Evolutionary conservation across 225 moss, liverwort and hornwort species (phyloP).

Genomic region (Lunularia cruciata): DNA sequence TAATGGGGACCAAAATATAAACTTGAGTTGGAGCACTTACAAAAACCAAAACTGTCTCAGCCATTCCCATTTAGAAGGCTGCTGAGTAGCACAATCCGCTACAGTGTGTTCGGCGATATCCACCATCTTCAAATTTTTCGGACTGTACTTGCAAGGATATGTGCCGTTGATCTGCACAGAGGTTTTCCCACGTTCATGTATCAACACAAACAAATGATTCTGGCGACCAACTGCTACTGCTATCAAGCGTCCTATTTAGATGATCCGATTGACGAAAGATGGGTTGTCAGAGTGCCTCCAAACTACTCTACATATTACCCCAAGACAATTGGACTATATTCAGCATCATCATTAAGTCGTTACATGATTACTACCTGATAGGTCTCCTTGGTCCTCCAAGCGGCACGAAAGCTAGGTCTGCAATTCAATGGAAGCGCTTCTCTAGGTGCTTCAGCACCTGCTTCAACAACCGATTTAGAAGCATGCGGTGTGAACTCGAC

Average conservation of each 20-base stretch:
- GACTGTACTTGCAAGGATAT: slow-evolving; percentile 56
- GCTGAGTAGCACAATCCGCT: slow-evolving; percentile 38
- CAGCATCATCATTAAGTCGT: too few relatives aligned
- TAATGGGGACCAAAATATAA: too few relatives aligned
- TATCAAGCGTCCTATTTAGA: too few relatives aligned
- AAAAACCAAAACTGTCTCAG: slow-evolving; percentile 43
- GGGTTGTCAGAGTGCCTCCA: too few relatives aligned
- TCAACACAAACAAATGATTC: neutral
- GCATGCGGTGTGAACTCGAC: slow-evolving; percentile 53
- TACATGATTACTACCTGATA: slow-evolving; percentile 47
- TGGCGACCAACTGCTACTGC: too few relatives aligned
- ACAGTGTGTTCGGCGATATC: slow-evolving; percentile 37
- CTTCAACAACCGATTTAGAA: slow-evolving; percentile 37
- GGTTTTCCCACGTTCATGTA: neutral
- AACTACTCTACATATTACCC: too few relatives aligned
- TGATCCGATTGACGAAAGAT: too few relatives aligned
- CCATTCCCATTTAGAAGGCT: slow-evolving; percentile 30
- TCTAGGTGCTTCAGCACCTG: slow-evolving; percentile 48
- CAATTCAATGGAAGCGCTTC: slow-evolving; percentile 45
- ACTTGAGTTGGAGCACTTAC: slow-evolving; percentile 32
- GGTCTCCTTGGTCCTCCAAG: slow-evolving; percentile 51
- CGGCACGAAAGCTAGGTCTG: slow-evolving; percentile 54
- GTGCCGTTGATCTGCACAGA: slow-evolving; percentile 50
- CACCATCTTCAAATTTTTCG: slow-evolving; percentile 45
- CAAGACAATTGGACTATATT: too few relatives aligned